Evolutionary conservation across 2,329 filamentous ascomycete genomes (phyloP).

Genomic region (Amauroascus verrucosus): DNA sequence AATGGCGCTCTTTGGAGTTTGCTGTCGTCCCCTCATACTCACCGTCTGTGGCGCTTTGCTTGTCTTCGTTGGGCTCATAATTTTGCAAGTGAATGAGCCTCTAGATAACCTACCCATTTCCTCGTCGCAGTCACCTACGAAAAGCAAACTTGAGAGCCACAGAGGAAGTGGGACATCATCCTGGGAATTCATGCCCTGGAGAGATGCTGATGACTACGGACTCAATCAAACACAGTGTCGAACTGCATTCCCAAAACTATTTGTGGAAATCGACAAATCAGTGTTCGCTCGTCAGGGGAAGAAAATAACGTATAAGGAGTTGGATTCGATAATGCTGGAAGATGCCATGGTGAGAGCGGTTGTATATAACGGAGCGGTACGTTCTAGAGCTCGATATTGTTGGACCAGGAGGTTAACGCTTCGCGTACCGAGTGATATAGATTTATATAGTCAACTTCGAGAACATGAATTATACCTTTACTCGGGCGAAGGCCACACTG

Average conservation of each 20-base stretch:
- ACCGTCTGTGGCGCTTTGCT: not conserved
- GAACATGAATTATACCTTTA: slow-evolving; percentile 27
- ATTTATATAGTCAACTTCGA: slow-evolving; percentile 31
- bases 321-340: slow-evolving; percentile 26
- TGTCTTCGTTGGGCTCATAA: not conserved
- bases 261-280: slow-evolving; percentile 29
- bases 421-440: slow-evolving; percentile 16
- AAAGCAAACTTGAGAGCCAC: not conserved
- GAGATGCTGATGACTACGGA: slow-evolving; percentile 31
- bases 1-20: not conserved
- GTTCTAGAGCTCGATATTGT: slow-evolving; percentile 8
- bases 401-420: not conserved
- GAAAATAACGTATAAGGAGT: slow-evolving; percentile 27
- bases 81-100: not conserved
- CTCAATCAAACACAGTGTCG: slow-evolving; percentile 29
- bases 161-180: not conserved
- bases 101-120: not conserved
- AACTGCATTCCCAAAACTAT: slow-evolving; percentile 35
- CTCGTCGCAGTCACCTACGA: not conserved
- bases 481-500: slow-evolving; percentile 35
- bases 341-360: slow-evolving; percentile 32
- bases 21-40: not conserved
- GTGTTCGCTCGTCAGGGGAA: slow-evolving; percentile 19
- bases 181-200: slow-evolving; percentile 28
- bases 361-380: slow-evolving; percentile 29